These are phyloP conservation scores for Aspergillus campestris DNA, from an alignment of 495 filamentous ascomycete species.

Conservation along the genomic window DNA sequence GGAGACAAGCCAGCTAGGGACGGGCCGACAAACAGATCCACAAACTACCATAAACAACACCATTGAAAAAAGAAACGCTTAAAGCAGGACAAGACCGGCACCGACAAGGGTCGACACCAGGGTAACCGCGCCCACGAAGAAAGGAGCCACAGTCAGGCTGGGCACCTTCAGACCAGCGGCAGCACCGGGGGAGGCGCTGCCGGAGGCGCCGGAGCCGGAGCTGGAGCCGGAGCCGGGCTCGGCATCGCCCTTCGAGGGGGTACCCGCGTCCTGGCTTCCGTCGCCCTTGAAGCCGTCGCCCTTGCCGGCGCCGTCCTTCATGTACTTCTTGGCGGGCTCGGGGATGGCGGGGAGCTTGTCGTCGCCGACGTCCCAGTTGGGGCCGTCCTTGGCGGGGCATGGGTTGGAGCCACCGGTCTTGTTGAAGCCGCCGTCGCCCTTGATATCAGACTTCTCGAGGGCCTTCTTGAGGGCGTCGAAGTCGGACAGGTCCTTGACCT, in stretches of 20 bases:
- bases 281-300: slow-evolving; percentile 62
- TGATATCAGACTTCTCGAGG: slow-evolving; percentile 55
- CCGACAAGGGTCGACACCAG: slow-evolving; percentile 55
- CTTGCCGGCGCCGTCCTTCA: slow-evolving; percentile 64
- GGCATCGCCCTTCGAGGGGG: slow-evolving; percentile 52
- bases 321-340: slow-evolving; percentile 53
- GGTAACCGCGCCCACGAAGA: slow-evolving; percentile 46
- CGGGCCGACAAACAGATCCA: slow-evolving; percentile 18
- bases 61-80: slow-evolving; percentile 10
- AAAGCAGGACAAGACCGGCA: slow-evolving; percentile 44
- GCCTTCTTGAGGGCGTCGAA: slow-evolving; percentile 61
- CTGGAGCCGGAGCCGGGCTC: slow-evolving; percentile 52
- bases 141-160: slow-evolving; percentile 44
- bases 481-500: slow-evolving; percentile 49
- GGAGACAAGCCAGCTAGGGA: neutral
- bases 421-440: slow-evolving; percentile 71
- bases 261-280: slow-evolving; percentile 64
- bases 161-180: slow-evolving; percentile 36
- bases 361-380: slow-evolving; percentile 64
- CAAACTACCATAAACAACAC: slow-evolving; percentile 6
- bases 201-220: slow-evolving; percentile 16
- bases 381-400: slow-evolving; percentile 58
- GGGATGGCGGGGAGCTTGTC: slow-evolving; percentile 72
- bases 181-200: slow-evolving; percentile 28
- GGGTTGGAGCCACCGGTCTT: slow-evolving; percentile 50